Conservation (phyloP, 2,329 filamentous ascomycete genomes). For the Myriosclerotinia curreyana region DNA sequence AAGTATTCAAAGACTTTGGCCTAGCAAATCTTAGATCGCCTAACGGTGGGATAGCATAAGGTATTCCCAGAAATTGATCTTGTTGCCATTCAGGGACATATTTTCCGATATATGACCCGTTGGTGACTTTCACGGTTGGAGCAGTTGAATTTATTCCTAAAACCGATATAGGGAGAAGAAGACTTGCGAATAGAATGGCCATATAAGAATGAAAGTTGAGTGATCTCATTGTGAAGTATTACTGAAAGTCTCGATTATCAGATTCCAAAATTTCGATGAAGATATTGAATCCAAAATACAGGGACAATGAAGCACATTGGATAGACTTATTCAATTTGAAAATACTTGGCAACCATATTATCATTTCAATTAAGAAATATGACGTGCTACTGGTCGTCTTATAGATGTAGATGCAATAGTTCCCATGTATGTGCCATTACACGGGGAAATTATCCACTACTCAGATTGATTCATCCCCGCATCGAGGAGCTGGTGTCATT, state of each 20-base stretch:
- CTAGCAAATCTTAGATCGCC: slow-evolving; percentile 46
- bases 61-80: slow-evolving; percentile 48
- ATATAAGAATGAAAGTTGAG: neutral
- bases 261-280: neutral
- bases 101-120: slow-evolving; percentile 33
- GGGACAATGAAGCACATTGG: neutral
- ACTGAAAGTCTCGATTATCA: neutral
- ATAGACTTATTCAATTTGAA: neutral
- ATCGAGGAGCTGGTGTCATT: neutral
- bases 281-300: neutral
- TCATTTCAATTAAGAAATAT: neutral
- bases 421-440: neutral
- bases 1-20: slow-evolving; percentile 40
- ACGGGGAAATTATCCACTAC: slow-evolving; percentile 3
- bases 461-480: neutral
- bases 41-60: slow-evolving; percentile 47
- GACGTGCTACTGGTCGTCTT: neutral
- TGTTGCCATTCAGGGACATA: slow-evolving; percentile 33
- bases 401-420: neutral
- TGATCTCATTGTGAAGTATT: neutral
- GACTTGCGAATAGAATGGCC: neutral
- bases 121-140: slow-evolving; percentile 29
- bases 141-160: slow-evolving; percentile 17
- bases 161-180: neutral
- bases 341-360: neutral